A percentile compares a stretch with the other conserved stretches of the same genome.
Conservation (phyloP, 2,329 filamentous ascomycete species). For the Penicillium sp. region DNA sequence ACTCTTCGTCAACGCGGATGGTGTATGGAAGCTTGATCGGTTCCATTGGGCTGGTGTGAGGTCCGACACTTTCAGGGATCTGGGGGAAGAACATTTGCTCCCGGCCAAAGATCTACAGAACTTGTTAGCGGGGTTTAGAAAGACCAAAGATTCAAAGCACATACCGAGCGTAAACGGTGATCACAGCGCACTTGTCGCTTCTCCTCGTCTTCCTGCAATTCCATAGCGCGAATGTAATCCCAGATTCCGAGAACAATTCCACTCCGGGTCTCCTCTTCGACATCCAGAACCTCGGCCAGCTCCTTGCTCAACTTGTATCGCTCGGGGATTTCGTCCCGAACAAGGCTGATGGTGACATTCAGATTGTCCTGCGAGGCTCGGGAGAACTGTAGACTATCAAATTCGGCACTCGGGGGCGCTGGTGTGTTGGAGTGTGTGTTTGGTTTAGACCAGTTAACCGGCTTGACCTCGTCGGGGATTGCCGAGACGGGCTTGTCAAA, state of each 20-base stretch:
- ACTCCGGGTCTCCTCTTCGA: slow-evolving; percentile 79
- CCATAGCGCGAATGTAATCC: slow-evolving; percentile 87
- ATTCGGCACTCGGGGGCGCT: slow-evolving; percentile 68
- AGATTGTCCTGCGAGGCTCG: slow-evolving; percentile 88
- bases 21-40: slow-evolving; percentile 87
- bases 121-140: background rate
- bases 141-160: slow-evolving; percentile 26
- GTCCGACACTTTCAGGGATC: slow-evolving; percentile 75
- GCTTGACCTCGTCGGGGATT: slow-evolving; percentile 44
- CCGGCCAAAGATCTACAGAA: slow-evolving; percentile 66
- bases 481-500: slow-evolving; percentile 48
- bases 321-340: slow-evolving; percentile 81
- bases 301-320: slow-evolving; percentile 76
- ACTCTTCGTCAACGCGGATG: slow-evolving; percentile 84
- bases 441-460: slow-evolving; percentile 85
- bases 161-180: slow-evolving; percentile 72
- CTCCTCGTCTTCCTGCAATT: slow-evolving; percentile 90
- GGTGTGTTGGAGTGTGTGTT: slow-evolving; percentile 53
- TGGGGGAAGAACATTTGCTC: slow-evolving; percentile 83
- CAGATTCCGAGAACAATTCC: slow-evolving; percentile 89
- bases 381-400: slow-evolving; percentile 90
- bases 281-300: slow-evolving; percentile 81
- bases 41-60: slow-evolving; percentile 74
- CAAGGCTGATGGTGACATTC: slow-evolving; percentile 85
- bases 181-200: slow-evolving; percentile 91